Evolutionary conservation across 192 early-diverging fungal genomes (phyloP), one percentile per base, ranked within the genome.

Genomic region (Umbelopsis sp.): DNA sequence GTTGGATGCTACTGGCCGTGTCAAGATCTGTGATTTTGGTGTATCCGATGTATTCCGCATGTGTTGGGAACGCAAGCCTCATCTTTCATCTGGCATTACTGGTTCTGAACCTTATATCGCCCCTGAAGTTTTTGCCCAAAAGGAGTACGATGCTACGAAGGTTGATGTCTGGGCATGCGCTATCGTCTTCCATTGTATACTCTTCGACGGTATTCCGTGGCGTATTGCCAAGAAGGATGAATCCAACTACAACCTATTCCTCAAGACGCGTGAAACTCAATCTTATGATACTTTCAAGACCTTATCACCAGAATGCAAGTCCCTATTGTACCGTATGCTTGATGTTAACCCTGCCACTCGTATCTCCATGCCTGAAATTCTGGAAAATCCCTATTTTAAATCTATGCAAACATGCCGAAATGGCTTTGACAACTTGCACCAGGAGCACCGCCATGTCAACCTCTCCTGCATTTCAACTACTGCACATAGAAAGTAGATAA

Each of bases 21-120:
- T 99, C 70, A 99, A 99, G 80, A 95, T 99, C 77, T 95, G 96
- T 10, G 97, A 99, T 85, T 99, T 98, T 88, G 97, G 97, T 52
- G 96, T 98, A 14, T 93, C 93, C 2, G 94, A 96, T 76, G 97
- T 98, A 8, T 98, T 99, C 83, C 86, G 91, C 54, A 87, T 87
- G 17, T 89, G 89, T 41, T 95, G 93, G 90, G 90, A 95, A 77
- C 87, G 82, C 50, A 75, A 80, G 50, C 65, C 88, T 62, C 94
- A 93, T 75, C 87, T 91, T 50, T 94, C 94, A 68, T 85, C 89
- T 51, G 96, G 97, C n/a, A 81, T 96, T 56, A 95, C 94, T 77
- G 97, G 97, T 24, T 94, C 92, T 22, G 95, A 95, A 66, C 96
- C 96, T 16, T 99, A 98, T 78, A 98, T 98, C 85, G 95, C 96